These are phyloP conservation scores for Zelonia costaricensis DNA, from an alignment of 208 protist species.

Conservation along the genomic window DNA sequence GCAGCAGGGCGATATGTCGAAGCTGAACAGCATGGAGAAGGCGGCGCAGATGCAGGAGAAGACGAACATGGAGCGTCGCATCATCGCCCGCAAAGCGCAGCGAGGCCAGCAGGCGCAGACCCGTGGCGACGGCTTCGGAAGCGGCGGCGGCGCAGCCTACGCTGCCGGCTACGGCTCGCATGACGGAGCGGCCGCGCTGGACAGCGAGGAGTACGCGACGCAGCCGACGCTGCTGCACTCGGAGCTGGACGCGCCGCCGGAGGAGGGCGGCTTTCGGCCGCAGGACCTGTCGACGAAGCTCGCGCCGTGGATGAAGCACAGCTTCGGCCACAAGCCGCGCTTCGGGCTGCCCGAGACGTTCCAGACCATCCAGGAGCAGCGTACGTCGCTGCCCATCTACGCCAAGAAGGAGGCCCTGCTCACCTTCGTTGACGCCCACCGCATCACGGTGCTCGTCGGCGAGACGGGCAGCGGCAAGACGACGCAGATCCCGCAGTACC, in stretches of 20 bases:
- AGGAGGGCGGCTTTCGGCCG: conserved; percentile 66
- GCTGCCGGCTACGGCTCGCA: not conserved
- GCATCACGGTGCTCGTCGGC: conserved; percentile 92
- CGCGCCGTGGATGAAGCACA: conserved; percentile 87
- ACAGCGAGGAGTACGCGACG: conserved; percentile 15
- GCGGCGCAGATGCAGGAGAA: conserved; percentile 72
- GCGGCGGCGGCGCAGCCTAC: no score
- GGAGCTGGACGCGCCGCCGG: conserved; percentile 64
- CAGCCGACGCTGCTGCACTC: conserved; percentile 51
- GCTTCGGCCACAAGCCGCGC: conserved; percentile 58
- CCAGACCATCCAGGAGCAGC: conserved; percentile 78
- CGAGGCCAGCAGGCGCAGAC: conserved; percentile 31
- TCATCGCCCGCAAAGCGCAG: conserved; percentile 50
- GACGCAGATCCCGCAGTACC: conserved; percentile 96
- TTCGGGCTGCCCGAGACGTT: conserved; percentile 63
- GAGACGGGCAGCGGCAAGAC: conserved; percentile 98
- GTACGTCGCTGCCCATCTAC: conserved; percentile 95
- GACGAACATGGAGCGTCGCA: conserved; percentile 80
- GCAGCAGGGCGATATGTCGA: conserved; percentile 46
- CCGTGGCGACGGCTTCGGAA: not conserved
- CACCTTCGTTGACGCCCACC: conserved; percentile 72
- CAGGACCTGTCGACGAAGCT: conserved; percentile 52
- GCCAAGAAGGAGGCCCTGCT: conserved; percentile 92
- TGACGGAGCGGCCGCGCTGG: conserved; percentile 1
- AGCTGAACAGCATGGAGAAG: conserved; percentile 80